These are phyloP conservation scores for Ustilago trichophora DNA, from an alignment of 1,284 basidiomycete species.

Conservation along the genomic window DNA sequence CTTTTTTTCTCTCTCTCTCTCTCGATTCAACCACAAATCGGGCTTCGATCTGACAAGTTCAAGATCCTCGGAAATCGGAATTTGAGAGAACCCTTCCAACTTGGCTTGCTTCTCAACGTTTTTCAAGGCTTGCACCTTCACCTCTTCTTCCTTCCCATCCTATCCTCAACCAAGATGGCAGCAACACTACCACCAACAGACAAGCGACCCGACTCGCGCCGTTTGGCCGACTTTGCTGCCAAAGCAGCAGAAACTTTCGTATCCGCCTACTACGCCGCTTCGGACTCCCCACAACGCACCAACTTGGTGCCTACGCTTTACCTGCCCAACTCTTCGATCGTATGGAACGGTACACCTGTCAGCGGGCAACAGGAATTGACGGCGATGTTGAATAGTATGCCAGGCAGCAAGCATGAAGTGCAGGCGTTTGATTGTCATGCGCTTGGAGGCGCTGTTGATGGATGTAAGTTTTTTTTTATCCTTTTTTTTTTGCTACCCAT, in stretches of 20 bases:
- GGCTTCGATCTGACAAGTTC: too few relatives aligned
- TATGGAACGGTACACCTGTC: constrained; percentile 65
- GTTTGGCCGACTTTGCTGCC: constrained; percentile 53
- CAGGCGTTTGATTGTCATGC: constrained; percentile 62
- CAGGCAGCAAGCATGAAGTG: constrained; percentile 62
- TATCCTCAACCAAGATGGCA: too few relatives aligned
- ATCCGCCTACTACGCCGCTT: constrained; percentile 63
- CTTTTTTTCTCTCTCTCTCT: too few relatives aligned
- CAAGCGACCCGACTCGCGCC: constrained; percentile 30
- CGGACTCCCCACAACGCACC: constrained; percentile 60
- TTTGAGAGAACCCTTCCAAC: too few relatives aligned
- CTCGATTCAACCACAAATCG: too few relatives aligned
- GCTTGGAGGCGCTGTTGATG: constrained; percentile 50
- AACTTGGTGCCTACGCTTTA: constrained; percentile 62
- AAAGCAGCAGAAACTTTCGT: constrained; percentile 64
- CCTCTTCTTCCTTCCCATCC: too few relatives aligned
- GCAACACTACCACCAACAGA: constrained; percentile 2
- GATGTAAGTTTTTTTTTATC: constrained; percentile 24
- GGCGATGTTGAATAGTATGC: constrained; percentile 60
- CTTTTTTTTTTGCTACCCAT: too few relatives aligned
- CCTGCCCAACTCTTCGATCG: constrained; percentile 58
- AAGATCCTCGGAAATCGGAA: too few relatives aligned
- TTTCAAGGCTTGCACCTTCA: too few relatives aligned
- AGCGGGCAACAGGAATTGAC: constrained; percentile 55
- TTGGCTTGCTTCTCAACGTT: too few relatives aligned